Evolutionary conservation across 2,329 filamentous ascomycete genomes (phyloP).

Genomic region (Trematosphaeria pertusa): DNA sequence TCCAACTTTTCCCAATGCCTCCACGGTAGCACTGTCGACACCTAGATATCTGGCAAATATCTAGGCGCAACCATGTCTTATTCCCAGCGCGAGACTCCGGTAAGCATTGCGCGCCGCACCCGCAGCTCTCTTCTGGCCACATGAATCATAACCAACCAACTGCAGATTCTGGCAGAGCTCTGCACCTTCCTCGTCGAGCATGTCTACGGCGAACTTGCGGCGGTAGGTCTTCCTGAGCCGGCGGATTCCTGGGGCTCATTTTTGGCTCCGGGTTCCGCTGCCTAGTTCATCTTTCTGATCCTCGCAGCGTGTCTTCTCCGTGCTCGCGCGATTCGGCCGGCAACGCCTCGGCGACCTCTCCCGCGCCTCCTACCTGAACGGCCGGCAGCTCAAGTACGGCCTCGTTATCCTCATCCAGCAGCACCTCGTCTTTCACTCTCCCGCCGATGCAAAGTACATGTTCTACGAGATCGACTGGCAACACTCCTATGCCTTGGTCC

Average conservation of each 20-base stretch:
- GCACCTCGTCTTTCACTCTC: conserved; percentile 79
- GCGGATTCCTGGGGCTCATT: too few species aligned
- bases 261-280: too few species aligned
- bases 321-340: conserved; percentile 79
- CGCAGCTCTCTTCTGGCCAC: conserved; percentile 8
- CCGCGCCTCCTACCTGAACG: conserved; percentile 73
- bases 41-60: conserved; percentile 47
- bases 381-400: conserved; percentile 80
- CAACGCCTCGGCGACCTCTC: conserved; percentile 73
- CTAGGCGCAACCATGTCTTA: conserved; percentile 43
- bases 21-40: conserved; percentile 31
- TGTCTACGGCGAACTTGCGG: conserved; percentile 87
- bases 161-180: conserved; percentile 83
- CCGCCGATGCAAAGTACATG: conserved; percentile 67
- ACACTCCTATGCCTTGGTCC: conserved; percentile 81
- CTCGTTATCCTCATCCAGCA: conserved; percentile 87
- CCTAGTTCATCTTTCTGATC: too few species aligned
- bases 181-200: conserved; percentile 89
- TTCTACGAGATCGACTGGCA: conserved; percentile 85
- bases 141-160: conserved; percentile 50
- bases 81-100: conserved; percentile 46
- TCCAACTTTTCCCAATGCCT: too few species aligned
- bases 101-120: conserved; percentile 33
- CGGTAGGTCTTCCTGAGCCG: conserved; percentile 74
- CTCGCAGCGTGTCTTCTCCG: conserved; percentile 79